Evolutionary conservation across 495 filamentous ascomycete genomes (phyloP), one percentile per base, ranked within the genome.

Genomic region (Haplographium delicatum): DNA sequence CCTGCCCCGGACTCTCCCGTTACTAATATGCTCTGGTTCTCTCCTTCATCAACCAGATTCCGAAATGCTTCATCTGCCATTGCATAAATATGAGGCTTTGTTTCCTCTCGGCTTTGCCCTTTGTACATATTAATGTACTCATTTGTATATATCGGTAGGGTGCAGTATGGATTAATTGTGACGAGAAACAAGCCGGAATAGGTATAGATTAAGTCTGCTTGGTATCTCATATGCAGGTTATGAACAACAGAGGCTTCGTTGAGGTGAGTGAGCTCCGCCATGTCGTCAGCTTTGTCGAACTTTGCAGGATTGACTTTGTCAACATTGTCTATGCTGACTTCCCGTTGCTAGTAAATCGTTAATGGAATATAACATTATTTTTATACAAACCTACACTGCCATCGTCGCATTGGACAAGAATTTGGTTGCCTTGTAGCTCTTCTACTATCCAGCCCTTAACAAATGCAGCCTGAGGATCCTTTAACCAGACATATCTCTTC

Each of bases 301-400:
- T 99, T 99, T 47, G 89, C 94, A 20, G 94, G 94, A 67, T 99
- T 99, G 70, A 97, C 94, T 67, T 95, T 96, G 74, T 99, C 94
- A 41, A 95, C 89, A 50, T 79, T 83, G 54, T 96, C 89, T 18
- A 77, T 67, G 56, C 91, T 81, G 26, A 93, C 84, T 62, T 88
- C 85, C 38, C 89, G 86, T 80, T 95, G 89, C 85, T 95, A 56
- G 50, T 56, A 24, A 57, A 34, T 44, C 19, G 9, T 51, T 38
- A 58, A 39, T 8, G 44, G 24, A 3, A 0, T 5, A 4, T 2
- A 10, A 2, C 4, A 11, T 5, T 13, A 40, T 16, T 16, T 18
- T 44, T 19, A 10, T 22, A 31, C 9, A 31, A 41, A 70, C 84
- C 62, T 78, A 95, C 89, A 59, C 84, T 87, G 45, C 90, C 94